Percentiles rank a stretch among this genome's conserved stretches.
These are phyloP conservation scores for Leccinum variabile DNA, from an alignment of 1,284 basidiomycete species.

Conservation along the genomic window DNA sequence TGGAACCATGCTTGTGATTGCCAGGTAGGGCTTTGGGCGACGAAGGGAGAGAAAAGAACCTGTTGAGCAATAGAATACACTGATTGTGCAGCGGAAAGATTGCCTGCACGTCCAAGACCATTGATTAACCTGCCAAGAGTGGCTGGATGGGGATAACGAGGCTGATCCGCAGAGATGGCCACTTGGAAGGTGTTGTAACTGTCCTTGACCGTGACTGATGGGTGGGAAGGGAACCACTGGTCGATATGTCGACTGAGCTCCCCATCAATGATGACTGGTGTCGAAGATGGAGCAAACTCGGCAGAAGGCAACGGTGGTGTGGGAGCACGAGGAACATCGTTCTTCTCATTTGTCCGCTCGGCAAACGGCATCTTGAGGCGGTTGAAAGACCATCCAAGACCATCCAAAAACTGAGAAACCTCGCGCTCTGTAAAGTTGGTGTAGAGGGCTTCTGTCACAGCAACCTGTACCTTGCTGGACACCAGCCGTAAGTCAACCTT, in stretches of 20 bases:
- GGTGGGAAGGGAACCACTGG: constrained; percentile 40
- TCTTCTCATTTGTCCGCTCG: constrained; percentile 16
- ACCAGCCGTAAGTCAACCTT: constrained; percentile 22
- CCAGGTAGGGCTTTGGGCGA: constrained; percentile 45
- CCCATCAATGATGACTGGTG: constrained; percentile 23
- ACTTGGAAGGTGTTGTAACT: constrained; percentile 42
- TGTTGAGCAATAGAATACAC: constrained; percentile 74
- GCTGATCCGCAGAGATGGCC: constrained; percentile 33
- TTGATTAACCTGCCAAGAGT: constrained; percentile 67
- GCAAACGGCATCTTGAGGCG: constrained; percentile 25
- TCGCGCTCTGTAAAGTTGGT: constrained; percentile 19
- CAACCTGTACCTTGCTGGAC: constrained; percentile 22
- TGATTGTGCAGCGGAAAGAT: constrained; percentile 61
- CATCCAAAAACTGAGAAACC: constrained; percentile 28
- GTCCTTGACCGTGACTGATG: constrained; percentile 29
- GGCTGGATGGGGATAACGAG: constrained; percentile 52
- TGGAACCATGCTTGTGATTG: constrained; percentile 69
- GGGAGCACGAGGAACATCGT: constrained; percentile 8
- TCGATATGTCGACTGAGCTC: constrained; percentile 42
- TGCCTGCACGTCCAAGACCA: constrained; percentile 61
- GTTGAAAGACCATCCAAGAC: constrained; percentile 21
- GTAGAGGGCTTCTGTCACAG: constrained; percentile 30
- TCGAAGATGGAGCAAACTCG: constrained; percentile 17
- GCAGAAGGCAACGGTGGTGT: constrained; percentile 14
- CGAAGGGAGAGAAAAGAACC: constrained; percentile 45